phyloP scores from a whole-genome alignment of 2,329 filamentous ascomycete species.

The Epichloe sp. region DNA sequence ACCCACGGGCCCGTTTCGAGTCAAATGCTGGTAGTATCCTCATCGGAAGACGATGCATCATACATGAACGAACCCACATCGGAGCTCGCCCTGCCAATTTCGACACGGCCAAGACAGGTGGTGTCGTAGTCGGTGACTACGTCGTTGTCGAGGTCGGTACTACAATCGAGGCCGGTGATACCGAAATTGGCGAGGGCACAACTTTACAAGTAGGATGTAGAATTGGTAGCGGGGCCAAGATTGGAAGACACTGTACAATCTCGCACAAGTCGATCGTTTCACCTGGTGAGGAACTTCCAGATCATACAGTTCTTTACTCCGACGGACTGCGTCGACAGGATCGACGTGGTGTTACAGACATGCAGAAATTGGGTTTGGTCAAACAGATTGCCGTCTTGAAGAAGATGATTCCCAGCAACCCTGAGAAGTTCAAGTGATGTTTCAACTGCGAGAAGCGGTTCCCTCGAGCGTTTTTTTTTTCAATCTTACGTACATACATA shows the following conservation, averaged over 20 bases:
- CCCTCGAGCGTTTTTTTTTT: background rate
- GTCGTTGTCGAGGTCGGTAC: conserved; percentile 48
- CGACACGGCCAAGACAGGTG: conserved; percentile 22
- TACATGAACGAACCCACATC: conserved; percentile 56
- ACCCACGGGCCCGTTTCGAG: conserved; percentile 71
- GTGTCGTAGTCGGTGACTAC: conserved; percentile 46
- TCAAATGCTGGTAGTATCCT: conserved; percentile 67
- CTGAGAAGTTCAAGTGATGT: conserved; percentile 32
- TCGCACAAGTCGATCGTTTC: conserved; percentile 48
- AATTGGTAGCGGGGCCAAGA: conserved; percentile 45
- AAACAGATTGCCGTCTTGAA: conserved; percentile 56
- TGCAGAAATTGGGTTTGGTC: conserved; percentile 49
- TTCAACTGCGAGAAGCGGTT: background rate
- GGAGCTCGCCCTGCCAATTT: conserved; percentile 28
- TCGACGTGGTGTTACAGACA: conserved; percentile 45
- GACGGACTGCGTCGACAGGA: conserved; percentile 46
- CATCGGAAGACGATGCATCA: conserved; percentile 68
- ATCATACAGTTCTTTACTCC: conserved; percentile 58
- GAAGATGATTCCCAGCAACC: conserved; percentile 53
- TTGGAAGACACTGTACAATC: conserved; percentile 60
- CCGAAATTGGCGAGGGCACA: conserved; percentile 47
- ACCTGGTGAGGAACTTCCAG: conserved; percentile 45
- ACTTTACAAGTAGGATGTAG: conserved; percentile 45
- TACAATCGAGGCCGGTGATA: conserved; percentile 48
- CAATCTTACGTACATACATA: background rate